Conservation (phyloP, 1,139 yeast genomes). For the Spathaspora sp. region DNA sequence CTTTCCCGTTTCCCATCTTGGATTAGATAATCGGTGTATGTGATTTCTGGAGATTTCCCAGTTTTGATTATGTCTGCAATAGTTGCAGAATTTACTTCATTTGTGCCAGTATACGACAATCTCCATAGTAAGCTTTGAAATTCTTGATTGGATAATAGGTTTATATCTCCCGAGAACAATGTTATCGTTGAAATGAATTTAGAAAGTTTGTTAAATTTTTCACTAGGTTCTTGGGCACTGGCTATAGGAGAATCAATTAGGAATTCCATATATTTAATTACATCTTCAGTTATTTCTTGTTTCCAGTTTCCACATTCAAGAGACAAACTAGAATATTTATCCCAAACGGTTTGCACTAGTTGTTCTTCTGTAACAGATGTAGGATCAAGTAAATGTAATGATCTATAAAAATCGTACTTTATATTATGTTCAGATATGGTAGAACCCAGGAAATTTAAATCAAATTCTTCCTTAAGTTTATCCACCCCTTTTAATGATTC, state of each 20-base stretch:
- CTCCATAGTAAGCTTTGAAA: constrained; percentile 40
- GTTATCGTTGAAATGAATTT: constrained; percentile 27
- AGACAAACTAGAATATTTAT: constrained; percentile 27
- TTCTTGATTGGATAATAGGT: constrained; percentile 25
- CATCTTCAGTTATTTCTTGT: constrained; percentile 26
- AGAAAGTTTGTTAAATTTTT: constrained; percentile 24
- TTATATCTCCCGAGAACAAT: constrained; percentile 25
- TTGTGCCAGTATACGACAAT: constrained; percentile 17
- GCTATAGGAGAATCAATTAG: constrained; percentile 32
- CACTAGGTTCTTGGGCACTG: constrained; percentile 14
- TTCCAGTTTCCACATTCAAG: constrained; percentile 12
- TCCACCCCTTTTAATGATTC: constrained; percentile 1
- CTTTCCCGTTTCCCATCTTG: constrained; percentile 32
- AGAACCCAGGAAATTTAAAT: constrained; percentile 18
- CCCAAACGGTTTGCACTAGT: constrained; percentile 24
- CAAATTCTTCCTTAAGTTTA: constrained; percentile 16
- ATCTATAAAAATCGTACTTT: constrained; percentile 36
- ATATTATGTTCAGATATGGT: constrained; percentile 27
- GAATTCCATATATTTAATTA: constrained; percentile 30
- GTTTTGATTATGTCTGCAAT: constrained; percentile 13
- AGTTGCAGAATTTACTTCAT: constrained; percentile 9
- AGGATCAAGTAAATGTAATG: constrained; percentile 39
- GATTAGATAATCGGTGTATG: constrained; percentile 1
- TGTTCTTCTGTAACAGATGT: constrained; percentile 24
- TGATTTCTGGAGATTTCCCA: constrained; percentile 1